Evolutionary conservation across 768 basidiomycete species (phyloP).

Genomic region (Phylloporus sp.): DNA sequence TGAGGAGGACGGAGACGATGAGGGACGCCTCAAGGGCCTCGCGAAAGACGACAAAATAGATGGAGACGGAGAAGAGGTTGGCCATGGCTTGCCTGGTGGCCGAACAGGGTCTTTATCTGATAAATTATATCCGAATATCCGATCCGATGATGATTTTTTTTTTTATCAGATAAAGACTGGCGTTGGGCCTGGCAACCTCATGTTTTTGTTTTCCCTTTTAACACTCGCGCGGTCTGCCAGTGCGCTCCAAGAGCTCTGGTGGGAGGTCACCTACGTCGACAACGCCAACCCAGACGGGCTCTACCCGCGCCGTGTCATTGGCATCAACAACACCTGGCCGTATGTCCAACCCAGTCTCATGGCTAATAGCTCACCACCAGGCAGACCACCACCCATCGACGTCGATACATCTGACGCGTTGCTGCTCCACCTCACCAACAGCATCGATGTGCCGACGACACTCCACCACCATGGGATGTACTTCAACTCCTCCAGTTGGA

Average conservation of each 20-base stretch:
- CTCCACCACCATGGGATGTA: constrained; percentile 96
- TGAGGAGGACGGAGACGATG: constrained; percentile 88
- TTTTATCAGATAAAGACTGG: constrained; percentile 3
- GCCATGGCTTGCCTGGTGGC: not conserved
- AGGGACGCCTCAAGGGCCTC: constrained; percentile 92
- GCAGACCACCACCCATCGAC: constrained; percentile 80
- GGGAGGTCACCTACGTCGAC: constrained; percentile 86
- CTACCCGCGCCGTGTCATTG: constrained; percentile 69
- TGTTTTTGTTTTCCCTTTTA: constrained; percentile 8
- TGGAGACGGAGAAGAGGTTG: constrained; percentile 82
- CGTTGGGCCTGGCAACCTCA: no score
- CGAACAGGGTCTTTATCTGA: constrained; percentile 3
- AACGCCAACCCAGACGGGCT: constrained; percentile 84
- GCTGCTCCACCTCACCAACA: constrained; percentile 73
- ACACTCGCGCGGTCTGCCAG: constrained; percentile 35
- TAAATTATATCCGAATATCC: not conserved
- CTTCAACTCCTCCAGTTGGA: constrained; percentile 84
- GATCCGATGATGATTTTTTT: not conserved
- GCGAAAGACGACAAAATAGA: constrained; percentile 96
- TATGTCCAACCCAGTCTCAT: no score
- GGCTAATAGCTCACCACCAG: no score
- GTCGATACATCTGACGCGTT: constrained; percentile 70
- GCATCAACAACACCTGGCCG: constrained; percentile 94
- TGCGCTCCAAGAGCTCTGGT: constrained; percentile 73
- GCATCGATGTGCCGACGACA: constrained; percentile 59